phyloP scores from a whole-genome alignment of 1,284 basidiomycete species.

The Flammula alnicola region DNA sequence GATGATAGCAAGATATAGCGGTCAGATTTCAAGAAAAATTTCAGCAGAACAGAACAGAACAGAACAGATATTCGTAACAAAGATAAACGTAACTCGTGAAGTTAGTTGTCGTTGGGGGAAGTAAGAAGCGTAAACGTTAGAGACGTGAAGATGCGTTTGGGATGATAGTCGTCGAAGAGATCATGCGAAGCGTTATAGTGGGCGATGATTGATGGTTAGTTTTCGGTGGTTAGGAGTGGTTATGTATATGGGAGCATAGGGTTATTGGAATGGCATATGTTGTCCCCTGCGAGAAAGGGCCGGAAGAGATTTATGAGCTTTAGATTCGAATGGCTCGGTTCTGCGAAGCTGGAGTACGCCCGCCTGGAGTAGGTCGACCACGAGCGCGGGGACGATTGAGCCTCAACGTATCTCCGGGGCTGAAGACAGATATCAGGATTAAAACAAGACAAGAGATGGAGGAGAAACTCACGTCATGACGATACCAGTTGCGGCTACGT shows the following conservation, averaged over 20 bases:
- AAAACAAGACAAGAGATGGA: slow-evolving; percentile 1
- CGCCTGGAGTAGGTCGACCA: slow-evolving; percentile 59
- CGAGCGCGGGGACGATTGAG: slow-evolving; percentile 70
- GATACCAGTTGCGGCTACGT: slow-evolving; percentile 41
- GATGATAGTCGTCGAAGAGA: slow-evolving; percentile 5
- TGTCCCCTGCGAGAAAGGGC: no score
- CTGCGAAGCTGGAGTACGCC: slow-evolving; percentile 48
- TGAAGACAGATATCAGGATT: slow-evolving; percentile 32
- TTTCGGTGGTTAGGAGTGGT: background rate
- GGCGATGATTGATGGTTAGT: background rate
- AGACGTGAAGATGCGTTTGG: no score
- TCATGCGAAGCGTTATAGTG: slow-evolving; percentile 4
- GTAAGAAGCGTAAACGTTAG: background rate
- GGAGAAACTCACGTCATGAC: slow-evolving; percentile 57
- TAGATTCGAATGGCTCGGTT: slow-evolving; percentile 42
- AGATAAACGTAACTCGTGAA: no score
- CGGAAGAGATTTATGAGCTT: no score
- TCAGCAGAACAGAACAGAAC: background rate
- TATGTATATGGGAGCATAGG: slow-evolving; percentile 9
- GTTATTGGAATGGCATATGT: slow-evolving; percentile 11
- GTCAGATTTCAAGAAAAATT: slow-evolving; percentile 3
- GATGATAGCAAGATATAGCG: slow-evolving; percentile 6
- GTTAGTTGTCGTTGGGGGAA: no score
- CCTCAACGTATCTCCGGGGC: slow-evolving; percentile 63
- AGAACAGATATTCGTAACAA: no score